phyloP scores from a whole-genome alignment of 331 rosid species.

The Spiraea crenata region DNA sequence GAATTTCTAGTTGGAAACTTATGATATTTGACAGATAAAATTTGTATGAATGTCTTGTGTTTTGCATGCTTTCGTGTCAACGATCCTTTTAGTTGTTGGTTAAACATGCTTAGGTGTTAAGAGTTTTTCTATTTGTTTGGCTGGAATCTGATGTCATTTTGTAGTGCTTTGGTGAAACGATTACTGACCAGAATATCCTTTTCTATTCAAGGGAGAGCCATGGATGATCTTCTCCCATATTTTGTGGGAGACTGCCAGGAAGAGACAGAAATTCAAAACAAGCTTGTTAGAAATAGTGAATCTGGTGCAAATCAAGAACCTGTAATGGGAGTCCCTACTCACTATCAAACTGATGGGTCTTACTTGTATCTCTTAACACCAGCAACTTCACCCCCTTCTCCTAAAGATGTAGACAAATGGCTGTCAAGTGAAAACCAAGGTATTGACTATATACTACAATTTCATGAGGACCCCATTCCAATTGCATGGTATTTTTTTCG shows the following conservation, averaged over 20 bases:
- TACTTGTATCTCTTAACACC: conserved; percentile 62
- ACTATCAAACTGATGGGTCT: conserved; percentile 83
- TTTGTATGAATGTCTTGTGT: background rate
- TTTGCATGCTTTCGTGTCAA: background rate
- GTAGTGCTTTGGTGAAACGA: conserved; percentile 27
- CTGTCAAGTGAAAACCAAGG: conserved; percentile 54
- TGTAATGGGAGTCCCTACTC: conserved; percentile 45
- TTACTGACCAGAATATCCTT: conserved; percentile 28
- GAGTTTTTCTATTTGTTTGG: background rate
- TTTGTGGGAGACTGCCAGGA: conserved; percentile 36
- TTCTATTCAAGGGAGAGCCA: conserved; percentile 47
- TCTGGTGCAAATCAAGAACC: conserved; percentile 36
- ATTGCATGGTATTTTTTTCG: background rate
- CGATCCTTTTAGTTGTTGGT: conserved; percentile 12
- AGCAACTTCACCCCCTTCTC: conserved; percentile 71
- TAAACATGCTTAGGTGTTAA: background rate
- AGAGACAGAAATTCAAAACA: conserved; percentile 35
- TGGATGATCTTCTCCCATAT: conserved; percentile 56
- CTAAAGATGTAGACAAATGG: conserved; percentile 59
- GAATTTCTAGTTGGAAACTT: background rate
- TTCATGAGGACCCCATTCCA: too few species aligned
- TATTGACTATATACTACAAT: conserved; percentile 23
- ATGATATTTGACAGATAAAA: background rate
- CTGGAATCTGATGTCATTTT: background rate
- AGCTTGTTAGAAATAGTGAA: conserved; percentile 23